phyloP scores from a whole-genome alignment of 768 basidiomycete species.

The Multifurca ochricompacta region DNA sequence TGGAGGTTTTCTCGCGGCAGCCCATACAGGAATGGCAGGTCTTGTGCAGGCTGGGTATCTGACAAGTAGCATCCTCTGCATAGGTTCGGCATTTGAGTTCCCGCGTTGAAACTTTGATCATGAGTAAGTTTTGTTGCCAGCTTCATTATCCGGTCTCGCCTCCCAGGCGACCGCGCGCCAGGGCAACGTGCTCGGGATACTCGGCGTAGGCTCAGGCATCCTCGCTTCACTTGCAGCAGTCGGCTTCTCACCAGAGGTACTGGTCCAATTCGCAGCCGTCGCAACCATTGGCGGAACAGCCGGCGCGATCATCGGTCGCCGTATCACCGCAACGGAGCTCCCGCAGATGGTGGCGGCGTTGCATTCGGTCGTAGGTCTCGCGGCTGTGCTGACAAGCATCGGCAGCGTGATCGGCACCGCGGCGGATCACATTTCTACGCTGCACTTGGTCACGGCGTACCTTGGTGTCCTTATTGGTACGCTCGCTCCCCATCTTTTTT shows the following conservation, averaged over 20 bases:
- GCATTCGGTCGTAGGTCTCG: conserved; percentile 85
- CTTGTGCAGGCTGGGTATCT: conserved; percentile 85
- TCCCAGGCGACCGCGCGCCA: conserved; percentile 79
- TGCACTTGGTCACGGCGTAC: conserved; percentile 81
- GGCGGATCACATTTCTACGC: conserved; percentile 53
- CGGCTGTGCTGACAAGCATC: conserved; percentile 81
- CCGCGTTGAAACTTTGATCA: neutral
- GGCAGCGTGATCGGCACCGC: conserved; percentile 66
- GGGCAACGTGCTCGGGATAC: conserved; percentile 83
- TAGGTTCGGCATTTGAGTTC: conserved; percentile 38
- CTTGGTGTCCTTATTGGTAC: conserved; percentile 78
- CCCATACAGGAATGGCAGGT: conserved; percentile 77
- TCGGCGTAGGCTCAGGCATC: conserved; percentile 78
- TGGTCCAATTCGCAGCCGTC: conserved; percentile 72
- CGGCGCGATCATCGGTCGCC: conserved; percentile 68
- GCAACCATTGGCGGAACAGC: conserved; percentile 64
- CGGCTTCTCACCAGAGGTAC: conserved; percentile 66
- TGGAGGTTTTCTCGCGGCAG: conserved; percentile 74
- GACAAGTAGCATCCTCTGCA: conserved; percentile 79
- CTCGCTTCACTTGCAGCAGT: conserved; percentile 75
- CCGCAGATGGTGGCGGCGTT: conserved; percentile 78
- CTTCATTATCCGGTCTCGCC: conserved; percentile 68
- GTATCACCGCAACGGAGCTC: conserved; percentile 81
- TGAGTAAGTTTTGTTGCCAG: conserved; percentile 29
- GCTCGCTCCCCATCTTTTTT: conserved; percentile 10